Evolutionary conservation across 2,329 filamentous ascomycete species (phyloP).

Genomic region (Aspergillus tamarii): DNA sequence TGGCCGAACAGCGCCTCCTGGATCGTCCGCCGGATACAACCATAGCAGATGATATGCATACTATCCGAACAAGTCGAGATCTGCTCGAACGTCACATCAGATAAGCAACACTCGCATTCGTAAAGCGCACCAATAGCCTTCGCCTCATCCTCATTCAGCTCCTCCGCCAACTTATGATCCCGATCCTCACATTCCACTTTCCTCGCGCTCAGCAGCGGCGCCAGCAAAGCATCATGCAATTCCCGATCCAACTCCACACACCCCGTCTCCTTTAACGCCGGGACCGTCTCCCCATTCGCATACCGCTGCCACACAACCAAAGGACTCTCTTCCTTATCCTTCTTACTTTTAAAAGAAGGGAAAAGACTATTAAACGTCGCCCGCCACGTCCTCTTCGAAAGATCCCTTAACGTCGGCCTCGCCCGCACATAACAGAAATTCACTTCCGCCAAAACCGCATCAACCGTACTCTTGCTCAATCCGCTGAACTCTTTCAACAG

Average conservation of each 20-base stretch:
- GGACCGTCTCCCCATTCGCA: slow-evolving; percentile 34
- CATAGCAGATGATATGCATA: slow-evolving; percentile 57
- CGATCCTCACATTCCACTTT: slow-evolving; percentile 40
- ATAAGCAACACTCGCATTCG: slow-evolving; percentile 54
- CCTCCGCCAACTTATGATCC: slow-evolving; percentile 44
- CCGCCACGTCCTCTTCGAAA: slow-evolving; percentile 50
- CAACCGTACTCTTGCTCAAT: slow-evolving; percentile 48
- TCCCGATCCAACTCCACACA: slow-evolving; percentile 49
- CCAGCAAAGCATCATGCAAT: slow-evolving; percentile 41
- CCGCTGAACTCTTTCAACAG: slow-evolving; percentile 48
- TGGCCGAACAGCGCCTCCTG: slow-evolving; percentile 92
- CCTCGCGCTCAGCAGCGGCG: slow-evolving; percentile 39
- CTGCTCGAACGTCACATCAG: slow-evolving; percentile 52
- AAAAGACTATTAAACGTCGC: slow-evolving; percentile 47
- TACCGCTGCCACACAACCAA: slow-evolving; percentile 44
- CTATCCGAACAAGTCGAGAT: slow-evolving; percentile 48
- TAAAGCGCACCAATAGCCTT: slow-evolving; percentile 45
- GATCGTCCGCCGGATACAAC: slow-evolving; percentile 78
- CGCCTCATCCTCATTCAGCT: slow-evolving; percentile 49
- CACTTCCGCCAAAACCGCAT: slow-evolving; percentile 52
- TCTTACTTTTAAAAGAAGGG: slow-evolving; percentile 46
- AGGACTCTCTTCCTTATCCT: slow-evolving; percentile 44
- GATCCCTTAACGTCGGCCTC: slow-evolving; percentile 46
- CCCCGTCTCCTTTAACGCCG: slow-evolving; percentile 46
- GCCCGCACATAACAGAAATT: slow-evolving; percentile 51